Base-by-base conservation (phyloP, 331 rosid genomes). In the Pyracantha coccinea region DNA sequence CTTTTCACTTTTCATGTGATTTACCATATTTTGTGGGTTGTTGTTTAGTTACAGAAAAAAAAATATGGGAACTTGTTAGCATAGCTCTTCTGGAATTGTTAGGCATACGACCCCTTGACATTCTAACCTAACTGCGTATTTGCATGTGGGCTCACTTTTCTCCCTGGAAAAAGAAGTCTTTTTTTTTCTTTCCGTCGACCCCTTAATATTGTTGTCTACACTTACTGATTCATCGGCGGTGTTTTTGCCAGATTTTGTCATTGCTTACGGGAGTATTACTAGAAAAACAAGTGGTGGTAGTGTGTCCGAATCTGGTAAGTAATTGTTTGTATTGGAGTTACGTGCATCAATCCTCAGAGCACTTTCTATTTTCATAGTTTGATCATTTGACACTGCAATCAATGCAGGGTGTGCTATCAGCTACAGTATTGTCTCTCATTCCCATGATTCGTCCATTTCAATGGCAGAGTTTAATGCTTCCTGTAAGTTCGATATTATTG, bases 381-480 rank as follows among this genome's bases (percentile, higher is more conserved):
- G 68, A 80, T 54, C 61, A 53, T 73, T 71, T 76, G 66, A 53
- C 47, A 62, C 82, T 82, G 80, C 66, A 84, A 84, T 83, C 32
- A 65, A 73, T 82, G 86, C 89, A 94, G 99, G 99, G 96, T 75
- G 87, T 94, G 79, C 88, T 92, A 68, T 90, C 97, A 59, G 90
- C 96, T 76, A 59, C 79, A 63, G 96, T 94, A 71, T 84, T 90
- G 55, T 90, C 92, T 75, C 72, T 94, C 75, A 71, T 94, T 82
- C 93, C 99, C 71, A 78, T 92, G 91, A 92, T 94, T 88, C 88
- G 93, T 79, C 99, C 99, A 50, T 92, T 92, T 83, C 96, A 94
- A 66, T 94, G 97, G 99, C 99, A 94, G 84, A 88, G 99, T 82
- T 88, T 92, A 72, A 81, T 94, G 77, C 99, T 94, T 73, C 99